These are phyloP conservation scores for Colletotrichum scovillei DNA, from an alignment of 2,329 filamentous ascomycete species.

Conservation along the genomic window DNA sequence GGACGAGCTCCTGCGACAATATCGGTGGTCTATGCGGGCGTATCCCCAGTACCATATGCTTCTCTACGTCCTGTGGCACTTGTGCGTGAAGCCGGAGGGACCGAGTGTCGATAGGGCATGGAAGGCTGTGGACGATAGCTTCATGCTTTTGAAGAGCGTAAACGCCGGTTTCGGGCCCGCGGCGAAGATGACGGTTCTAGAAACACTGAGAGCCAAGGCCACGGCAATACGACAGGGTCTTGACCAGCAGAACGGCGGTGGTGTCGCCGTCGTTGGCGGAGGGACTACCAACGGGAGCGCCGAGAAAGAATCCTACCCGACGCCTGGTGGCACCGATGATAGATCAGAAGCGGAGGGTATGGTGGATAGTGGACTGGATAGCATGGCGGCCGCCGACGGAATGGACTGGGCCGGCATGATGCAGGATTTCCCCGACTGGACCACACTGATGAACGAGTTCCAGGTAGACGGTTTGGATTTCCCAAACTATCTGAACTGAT, in stretches of 20 bases:
- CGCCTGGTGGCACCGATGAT: slow-evolving; percentile 2
- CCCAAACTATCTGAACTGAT: slow-evolving; percentile 29
- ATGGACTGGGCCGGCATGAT: slow-evolving; percentile 19
- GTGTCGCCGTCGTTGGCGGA: background rate
- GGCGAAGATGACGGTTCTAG: slow-evolving; percentile 46
- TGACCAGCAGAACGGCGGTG: background rate
- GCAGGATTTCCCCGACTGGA: slow-evolving; percentile 43
- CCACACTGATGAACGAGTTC: slow-evolving; percentile 43
- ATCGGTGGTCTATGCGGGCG: slow-evolving; percentile 50
- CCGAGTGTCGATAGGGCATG: slow-evolving; percentile 47
- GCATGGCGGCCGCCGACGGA: background rate
- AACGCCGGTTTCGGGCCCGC: slow-evolving; percentile 36
- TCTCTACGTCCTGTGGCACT: slow-evolving; percentile 56
- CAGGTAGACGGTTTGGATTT: slow-evolving; percentile 41
- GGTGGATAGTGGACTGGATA: background rate
- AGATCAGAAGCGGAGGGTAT: background rate
- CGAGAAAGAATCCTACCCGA: slow-evolving; percentile 11
- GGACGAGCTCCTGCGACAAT: slow-evolving; percentile 51
- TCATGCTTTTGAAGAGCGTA: slow-evolving; percentile 1
- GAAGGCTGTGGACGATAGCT: slow-evolving; percentile 37
- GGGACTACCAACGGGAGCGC: background rate
- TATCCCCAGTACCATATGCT: slow-evolving; percentile 57
- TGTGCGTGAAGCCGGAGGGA: slow-evolving; percentile 51
- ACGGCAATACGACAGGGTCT: slow-evolving; percentile 36
- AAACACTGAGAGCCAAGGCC: slow-evolving; percentile 45